These are phyloP conservation scores for Nemania abortiva DNA, from an alignment of 2,329 filamentous ascomycete genomes.

Conservation along the genomic window DNA sequence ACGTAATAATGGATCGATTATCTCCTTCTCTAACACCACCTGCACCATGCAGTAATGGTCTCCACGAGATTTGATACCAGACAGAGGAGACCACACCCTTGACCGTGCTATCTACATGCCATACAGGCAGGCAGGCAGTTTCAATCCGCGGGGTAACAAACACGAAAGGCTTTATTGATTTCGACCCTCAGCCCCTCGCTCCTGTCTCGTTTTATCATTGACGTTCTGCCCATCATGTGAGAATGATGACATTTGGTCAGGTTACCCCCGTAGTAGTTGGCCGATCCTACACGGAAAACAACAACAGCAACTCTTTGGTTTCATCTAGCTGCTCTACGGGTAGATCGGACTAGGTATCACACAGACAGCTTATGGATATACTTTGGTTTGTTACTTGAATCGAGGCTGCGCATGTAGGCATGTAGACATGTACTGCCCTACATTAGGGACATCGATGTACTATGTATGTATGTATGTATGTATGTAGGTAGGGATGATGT, in stretches of 20 bases:
- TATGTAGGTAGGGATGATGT: neutral
- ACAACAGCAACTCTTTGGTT: neutral
- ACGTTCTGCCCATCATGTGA: conserved; percentile 10
- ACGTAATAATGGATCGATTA: conserved; percentile 19
- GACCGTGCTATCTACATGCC: neutral
- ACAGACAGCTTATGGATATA: conserved; percentile 9
- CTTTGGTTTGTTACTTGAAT: conserved; percentile 14
- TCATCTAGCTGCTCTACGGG: neutral
- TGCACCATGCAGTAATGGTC: conserved; percentile 26
- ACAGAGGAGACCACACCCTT: neutral
- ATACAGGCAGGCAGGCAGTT: neutral
- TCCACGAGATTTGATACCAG: conserved; percentile 12
- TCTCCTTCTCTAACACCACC: neutral
- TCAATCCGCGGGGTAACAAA: conserved; percentile 4
- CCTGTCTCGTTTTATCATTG: conserved; percentile 3
- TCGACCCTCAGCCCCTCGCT: neutral
- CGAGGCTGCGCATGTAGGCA: conserved; percentile 13
- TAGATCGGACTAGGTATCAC: neutral
- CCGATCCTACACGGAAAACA: conserved; percentile 5
- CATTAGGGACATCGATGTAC: neutral
- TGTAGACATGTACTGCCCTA: neutral
- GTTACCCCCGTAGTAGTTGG: neutral
- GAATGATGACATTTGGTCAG: neutral
- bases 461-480: no score
- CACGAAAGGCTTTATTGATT: neutral